These are phyloP conservation scores for Solidago caesia DNA, from an alignment of 129 eudicot species.

Conservation along the genomic window DNA sequence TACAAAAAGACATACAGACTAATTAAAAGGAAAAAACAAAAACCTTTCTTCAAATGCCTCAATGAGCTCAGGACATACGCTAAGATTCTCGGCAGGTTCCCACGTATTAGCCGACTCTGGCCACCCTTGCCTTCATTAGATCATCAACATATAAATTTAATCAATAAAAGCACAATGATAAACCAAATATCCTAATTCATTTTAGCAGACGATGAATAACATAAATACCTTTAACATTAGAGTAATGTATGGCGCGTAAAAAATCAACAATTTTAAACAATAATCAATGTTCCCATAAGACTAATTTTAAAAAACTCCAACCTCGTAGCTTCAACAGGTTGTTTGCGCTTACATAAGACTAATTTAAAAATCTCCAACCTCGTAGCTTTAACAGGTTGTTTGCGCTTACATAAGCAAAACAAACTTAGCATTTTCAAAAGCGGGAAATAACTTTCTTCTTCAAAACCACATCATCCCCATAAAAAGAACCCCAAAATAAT, in stretches of 20 bases:
- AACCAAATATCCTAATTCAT: neutral
- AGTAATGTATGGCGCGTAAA: neutral
- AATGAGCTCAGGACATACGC: conserved; percentile 56
- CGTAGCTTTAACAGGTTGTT: too few relatives aligned
- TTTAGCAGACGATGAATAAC: neutral
- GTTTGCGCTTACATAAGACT: neutral
- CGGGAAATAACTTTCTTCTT: neutral
- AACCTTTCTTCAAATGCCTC: conserved; percentile 92
- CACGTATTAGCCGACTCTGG: conserved; percentile 88
- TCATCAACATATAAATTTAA: conserved; percentile 22
- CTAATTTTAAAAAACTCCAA: too few relatives aligned
- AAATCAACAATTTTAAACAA: neutral
- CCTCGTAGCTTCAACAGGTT: too few relatives aligned
- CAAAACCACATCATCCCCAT: too few relatives aligned
- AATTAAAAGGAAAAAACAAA: conserved; percentile 1
- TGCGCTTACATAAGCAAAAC: neutral
- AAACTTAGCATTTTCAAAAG: neutral
- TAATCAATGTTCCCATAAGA: neutral
- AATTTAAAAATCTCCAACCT: too few relatives aligned
- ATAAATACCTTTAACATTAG: neutral
- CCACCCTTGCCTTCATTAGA: conserved; percentile 87
- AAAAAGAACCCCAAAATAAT: neutral
- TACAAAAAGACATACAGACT: conserved; percentile 9
- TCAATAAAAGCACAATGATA: neutral
- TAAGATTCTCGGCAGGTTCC: conserved; percentile 84